Evolutionary conservation across 1,284 basidiomycete species (phyloP).

Genomic region (Calocybe gambosa): DNA sequence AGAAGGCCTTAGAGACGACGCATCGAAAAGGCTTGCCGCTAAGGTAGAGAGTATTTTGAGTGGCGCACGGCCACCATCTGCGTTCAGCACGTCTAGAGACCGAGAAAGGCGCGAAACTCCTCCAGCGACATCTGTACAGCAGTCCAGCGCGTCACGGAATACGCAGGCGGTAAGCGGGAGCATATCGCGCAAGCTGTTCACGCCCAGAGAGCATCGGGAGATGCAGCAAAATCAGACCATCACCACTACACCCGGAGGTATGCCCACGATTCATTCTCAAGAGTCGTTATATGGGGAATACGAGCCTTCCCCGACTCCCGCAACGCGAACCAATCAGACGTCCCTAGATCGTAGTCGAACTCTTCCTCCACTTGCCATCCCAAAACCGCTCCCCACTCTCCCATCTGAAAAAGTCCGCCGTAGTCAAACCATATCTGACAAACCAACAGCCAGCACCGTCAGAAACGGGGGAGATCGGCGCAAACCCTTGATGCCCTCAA

Average conservation of each 20-base stretch:
- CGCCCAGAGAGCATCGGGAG: constrained; percentile 46
- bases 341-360: constrained; percentile 31
- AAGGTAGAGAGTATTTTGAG: constrained; percentile 26
- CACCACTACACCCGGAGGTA: constrained; percentile 9
- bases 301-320: constrained; percentile 65
- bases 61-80: constrained; percentile 23
- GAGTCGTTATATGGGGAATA: constrained; percentile 37
- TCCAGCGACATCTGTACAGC: constrained; percentile 14
- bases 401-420: constrained; percentile 1
- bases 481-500: constrained; percentile 44
- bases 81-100: constrained; percentile 19
- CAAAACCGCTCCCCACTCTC: constrained; percentile 39
- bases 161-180: constrained; percentile 13
- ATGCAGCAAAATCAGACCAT: constrained; percentile 22
- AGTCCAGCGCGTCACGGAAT: constrained; percentile 14
- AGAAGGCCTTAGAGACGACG: constrained; percentile 27
- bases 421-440: constrained; percentile 1
- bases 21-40: constrained; percentile 26
- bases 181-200: constrained; percentile 42
- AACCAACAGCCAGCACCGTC: constrained; percentile 14
- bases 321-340: constrained; percentile 30
- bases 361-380: constrained; percentile 44
- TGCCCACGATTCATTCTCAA: constrained; percentile 36
- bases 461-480: constrained; percentile 29
- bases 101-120: constrained; percentile 26